Conservation (phyloP, 345 rosid species). For the Orychophragmus violaceus region DNA sequence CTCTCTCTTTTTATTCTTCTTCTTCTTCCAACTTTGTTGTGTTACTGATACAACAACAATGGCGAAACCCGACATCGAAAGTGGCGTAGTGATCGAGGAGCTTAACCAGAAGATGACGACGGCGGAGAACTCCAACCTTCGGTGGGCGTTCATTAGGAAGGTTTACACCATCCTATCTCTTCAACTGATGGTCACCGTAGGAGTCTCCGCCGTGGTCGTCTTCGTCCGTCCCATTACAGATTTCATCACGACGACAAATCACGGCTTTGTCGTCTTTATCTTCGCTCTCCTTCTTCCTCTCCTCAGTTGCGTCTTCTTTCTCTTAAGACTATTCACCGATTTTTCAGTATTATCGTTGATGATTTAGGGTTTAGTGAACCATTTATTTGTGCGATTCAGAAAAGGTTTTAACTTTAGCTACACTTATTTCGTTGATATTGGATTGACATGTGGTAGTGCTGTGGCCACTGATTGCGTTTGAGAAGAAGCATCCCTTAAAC, state of each 20-base stretch:
- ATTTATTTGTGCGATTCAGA: too few relatives aligned
- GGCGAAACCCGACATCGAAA: conserved; percentile 29
- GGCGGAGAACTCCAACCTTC: conserved; percentile 49
- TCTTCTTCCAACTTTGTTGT: neutral
- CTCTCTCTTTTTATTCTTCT: neutral
- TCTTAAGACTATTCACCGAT: too few relatives aligned
- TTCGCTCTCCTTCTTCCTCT: conserved; percentile 35
- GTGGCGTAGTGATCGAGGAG: conserved; percentile 9
- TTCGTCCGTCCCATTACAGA: conserved; percentile 31
- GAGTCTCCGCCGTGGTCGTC: conserved; percentile 40
- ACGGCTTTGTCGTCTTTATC: conserved; percentile 37
- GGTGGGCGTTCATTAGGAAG: conserved; percentile 64
- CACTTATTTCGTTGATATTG: too few relatives aligned
- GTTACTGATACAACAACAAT: conserved; percentile 4
- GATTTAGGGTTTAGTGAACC: too few relatives aligned
- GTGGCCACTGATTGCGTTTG: conserved; percentile 38
- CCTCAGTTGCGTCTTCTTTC: conserved; percentile 30
- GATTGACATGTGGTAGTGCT: conserved; percentile 45
- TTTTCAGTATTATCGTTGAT: too few relatives aligned
- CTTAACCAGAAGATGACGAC: conserved; percentile 47
- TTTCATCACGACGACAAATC: conserved; percentile 33
- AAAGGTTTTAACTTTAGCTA: too few relatives aligned
- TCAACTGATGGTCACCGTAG: conserved; percentile 41
- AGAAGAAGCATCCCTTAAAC: conserved; percentile 53
- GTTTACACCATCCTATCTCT: conserved; percentile 44